A percentile compares a stretch with the other conserved stretches of the same genome.
phyloP scores from a whole-genome alignment of 1,139 yeast genomes.

The Yamadazyma oceani region DNA sequence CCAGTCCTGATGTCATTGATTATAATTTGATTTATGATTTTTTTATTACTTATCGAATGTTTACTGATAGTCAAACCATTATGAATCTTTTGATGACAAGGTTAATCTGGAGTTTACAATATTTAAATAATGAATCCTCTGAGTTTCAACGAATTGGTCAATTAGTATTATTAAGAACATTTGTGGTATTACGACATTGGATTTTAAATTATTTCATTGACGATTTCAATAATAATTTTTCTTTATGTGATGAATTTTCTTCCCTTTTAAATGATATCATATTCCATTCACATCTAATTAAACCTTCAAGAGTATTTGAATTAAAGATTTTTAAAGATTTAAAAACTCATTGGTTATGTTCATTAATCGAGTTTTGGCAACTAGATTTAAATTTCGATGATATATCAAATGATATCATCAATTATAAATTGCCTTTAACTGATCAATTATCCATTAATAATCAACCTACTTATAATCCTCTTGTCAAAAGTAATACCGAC shows the following conservation, averaged over 20 bases:
- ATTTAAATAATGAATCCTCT: slow-evolving; percentile 31
- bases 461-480: slow-evolving; percentile 19
- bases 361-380: slow-evolving; percentile 36
- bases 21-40: slow-evolving; percentile 81
- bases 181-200: slow-evolving; percentile 90
- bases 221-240: slow-evolving; percentile 54
- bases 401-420: slow-evolving; percentile 20
- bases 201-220: slow-evolving; percentile 71
- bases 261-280: slow-evolving; percentile 49
- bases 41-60: slow-evolving; percentile 78
- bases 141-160: slow-evolving; percentile 55
- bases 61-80: slow-evolving; percentile 56
- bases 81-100: slow-evolving; percentile 63
- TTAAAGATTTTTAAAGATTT: slow-evolving; percentile 46
- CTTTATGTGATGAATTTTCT: slow-evolving; percentile 49
- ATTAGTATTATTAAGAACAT: slow-evolving; percentile 75
- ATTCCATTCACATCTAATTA: slow-evolving; percentile 31
- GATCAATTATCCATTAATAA: slow-evolving; percentile 21
- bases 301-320: slow-evolving; percentile 29
- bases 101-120: slow-evolving; percentile 70
- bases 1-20: slow-evolving; percentile 78
- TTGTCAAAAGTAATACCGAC: slow-evolving; percentile 39
- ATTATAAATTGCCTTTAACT: slow-evolving; percentile 29
- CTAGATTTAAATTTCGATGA: slow-evolving; percentile 22
- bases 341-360: slow-evolving; percentile 42